phyloP scores from a whole-genome alignment of 2,329 filamentous ascomycete species.

The Hymenoscyphus salicellus region DNA sequence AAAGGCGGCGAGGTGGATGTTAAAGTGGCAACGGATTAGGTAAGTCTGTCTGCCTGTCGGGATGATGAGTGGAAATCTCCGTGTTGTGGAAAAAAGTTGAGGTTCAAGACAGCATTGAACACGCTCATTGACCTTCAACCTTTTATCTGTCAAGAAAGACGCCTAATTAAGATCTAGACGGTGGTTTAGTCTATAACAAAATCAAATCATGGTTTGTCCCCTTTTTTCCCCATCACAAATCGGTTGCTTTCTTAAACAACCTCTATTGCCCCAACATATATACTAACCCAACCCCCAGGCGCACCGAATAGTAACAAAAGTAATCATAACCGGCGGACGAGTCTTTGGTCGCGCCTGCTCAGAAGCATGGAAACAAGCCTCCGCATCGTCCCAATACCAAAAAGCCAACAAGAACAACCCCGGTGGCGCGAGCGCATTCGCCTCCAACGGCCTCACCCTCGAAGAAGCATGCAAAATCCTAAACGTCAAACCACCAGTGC shows the following conservation, averaged over 20 bases:
- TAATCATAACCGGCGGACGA: constrained; percentile 84
- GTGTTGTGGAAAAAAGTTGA: constrained; percentile 8
- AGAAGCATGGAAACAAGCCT: constrained; percentile 94
- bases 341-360: constrained; percentile 90
- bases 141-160: neutral
- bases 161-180: neutral
- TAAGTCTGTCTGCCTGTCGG: neutral
- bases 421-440: constrained; percentile 43
- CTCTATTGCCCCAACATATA: neutral
- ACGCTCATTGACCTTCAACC: constrained; percentile 1
- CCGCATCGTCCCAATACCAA: constrained; percentile 79
- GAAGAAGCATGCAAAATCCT: constrained; percentile 97
- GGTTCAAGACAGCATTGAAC: neutral
- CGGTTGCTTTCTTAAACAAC: neutral
- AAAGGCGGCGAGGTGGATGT: neutral
- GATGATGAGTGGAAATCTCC: constrained; percentile 5
- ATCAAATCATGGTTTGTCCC: neutral
- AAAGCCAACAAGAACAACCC: constrained; percentile 65
- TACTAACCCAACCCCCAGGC: constrained; percentile 55
- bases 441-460: constrained; percentile 73
- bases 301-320: constrained; percentile 90
- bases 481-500: constrained; percentile 85
- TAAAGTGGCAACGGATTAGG: constrained; percentile 10
- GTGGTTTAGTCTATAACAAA: neutral
- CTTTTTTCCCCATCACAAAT: neutral